Evolutionary conservation across 2,329 filamentous ascomycete species (phyloP).

Genomic region (Madurella fahalii): DNA sequence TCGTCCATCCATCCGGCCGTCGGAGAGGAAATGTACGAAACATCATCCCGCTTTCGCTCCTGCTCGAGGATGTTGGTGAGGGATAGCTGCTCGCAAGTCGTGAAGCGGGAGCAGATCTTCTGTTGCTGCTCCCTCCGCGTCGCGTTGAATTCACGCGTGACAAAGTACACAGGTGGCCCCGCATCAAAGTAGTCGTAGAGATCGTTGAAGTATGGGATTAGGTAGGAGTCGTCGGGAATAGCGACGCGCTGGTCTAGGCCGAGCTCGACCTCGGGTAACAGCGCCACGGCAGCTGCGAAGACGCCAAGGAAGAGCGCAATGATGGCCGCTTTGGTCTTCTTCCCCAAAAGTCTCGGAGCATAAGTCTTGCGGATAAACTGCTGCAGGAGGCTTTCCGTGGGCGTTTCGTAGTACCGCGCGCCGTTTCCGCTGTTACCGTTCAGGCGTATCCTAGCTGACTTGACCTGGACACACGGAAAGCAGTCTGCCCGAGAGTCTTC

Average conservation of each 20-base stretch:
- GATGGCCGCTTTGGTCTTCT: conserved; percentile 72
- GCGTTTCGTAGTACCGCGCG: conserved; percentile 65
- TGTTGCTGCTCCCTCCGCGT: conserved; percentile 74
- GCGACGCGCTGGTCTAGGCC: conserved; percentile 93
- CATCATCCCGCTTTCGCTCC: conserved; percentile 81
- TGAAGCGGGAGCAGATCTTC: conserved; percentile 85
- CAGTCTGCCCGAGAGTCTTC: conserved; percentile 88
- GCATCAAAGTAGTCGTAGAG: conserved; percentile 87
- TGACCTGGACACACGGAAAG: conserved; percentile 82
- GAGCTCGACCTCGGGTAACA: conserved; percentile 79
- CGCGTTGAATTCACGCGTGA: conserved; percentile 75
- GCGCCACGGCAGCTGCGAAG: conserved; percentile 77
- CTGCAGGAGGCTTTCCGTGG: conserved; percentile 80
- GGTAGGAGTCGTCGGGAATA: conserved; percentile 87
- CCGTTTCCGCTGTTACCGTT: conserved; percentile 54
- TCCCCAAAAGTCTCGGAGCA: conserved; percentile 74
- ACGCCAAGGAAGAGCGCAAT: conserved; percentile 80
- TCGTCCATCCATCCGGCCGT: conserved; percentile 97
- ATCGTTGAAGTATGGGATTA: conserved; percentile 96
- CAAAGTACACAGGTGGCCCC: conserved; percentile 94
- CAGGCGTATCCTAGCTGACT: conserved; percentile 65
- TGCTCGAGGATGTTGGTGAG: conserved; percentile 88
- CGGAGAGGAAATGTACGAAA: conserved; percentile 83
- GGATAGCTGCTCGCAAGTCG: conserved; percentile 78
- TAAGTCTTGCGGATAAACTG: conserved; percentile 87